Evolutionary conservation across 768 basidiomycete species (phyloP), one percentile per base, ranked within the genome.

Genomic region (Mycena kentingensis): DNA sequence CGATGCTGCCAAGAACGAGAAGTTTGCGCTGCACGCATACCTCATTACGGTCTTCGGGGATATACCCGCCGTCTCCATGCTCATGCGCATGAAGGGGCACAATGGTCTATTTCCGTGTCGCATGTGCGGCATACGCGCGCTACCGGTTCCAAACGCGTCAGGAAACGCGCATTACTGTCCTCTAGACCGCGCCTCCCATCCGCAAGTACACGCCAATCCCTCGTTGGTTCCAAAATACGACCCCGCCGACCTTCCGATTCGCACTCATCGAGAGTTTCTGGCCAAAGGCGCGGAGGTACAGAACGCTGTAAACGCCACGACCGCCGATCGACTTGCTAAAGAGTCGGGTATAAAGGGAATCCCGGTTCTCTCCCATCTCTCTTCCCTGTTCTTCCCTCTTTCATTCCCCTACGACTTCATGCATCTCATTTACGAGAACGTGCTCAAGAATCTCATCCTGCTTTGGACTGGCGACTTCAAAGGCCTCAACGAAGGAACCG

Each of bases 381-480:
- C 56, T 2, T 73, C 72, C 0, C 56, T 75, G 11, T 47, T 51
- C 2, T 71, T 76, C 57, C 69, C 77, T 3, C 0, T 10, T 0
- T 71, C 69, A 0, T 70, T 76, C 26, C 78, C 75, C 0, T 70
- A 68, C 51, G 77, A 80, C 38, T 75, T 77, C 57, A 79, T 79
- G 73, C 77, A 81, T 43, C n/a, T n/a, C n/a, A n/a, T n/a, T n/a
- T n/a, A n/a, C n/a, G n/a, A n/a, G n/a, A n/a, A n/a, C n/a, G n/a
- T n/a, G n/a, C n/a, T n/a, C n/a, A n/a, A n/a, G n/a, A n/a, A n/a
- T n/a, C n/a, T n/a, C n/a, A n/a, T n/a, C n/a, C n/a, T n/a, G n/a
- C n/a, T n/a, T n/a, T n/a, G n/a, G n/a, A n/a, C n/a, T n/a, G n/a
- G n/a, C n/a, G n/a, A n/a, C n/a, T n/a, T n/a, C n/a, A n/a, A n/a